Evolutionary conservation across 1,284 basidiomycete species (phyloP), one percentile per base, ranked within the genome.

Genomic region (Neotropicomus parvogracilis): DNA sequence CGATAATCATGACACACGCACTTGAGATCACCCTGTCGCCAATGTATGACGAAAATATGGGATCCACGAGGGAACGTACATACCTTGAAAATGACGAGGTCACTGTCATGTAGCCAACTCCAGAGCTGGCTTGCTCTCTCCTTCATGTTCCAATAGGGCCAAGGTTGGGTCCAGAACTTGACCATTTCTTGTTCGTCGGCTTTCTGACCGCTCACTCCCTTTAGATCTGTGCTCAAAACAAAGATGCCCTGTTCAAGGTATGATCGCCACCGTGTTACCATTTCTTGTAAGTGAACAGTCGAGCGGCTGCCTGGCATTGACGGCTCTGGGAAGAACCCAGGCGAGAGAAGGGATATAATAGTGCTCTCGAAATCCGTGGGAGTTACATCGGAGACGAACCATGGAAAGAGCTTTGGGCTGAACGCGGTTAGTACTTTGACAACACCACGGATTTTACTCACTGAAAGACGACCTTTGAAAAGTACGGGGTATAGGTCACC

Each of bases 321-420:
- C 11, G 59, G 64, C 26, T 58, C 59, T 26, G 71, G 62, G 65
- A 83, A 85, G 63, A 81, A 80, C 0, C 78, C 62, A 41, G 85
- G 76, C 55, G 89, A 85, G 52, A 78, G 69, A 1, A 87, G 70
- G 4, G 70, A 71, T 1, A 59, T 51, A 38, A 85, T 74, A 1
- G 78, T 75, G 33, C 70, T 73, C 53, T 67, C 63, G 64, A 91
- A 93, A 66, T 94, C 91, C 20, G 74, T 70, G 2, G 91, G 91
- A 2, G 88, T 85, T 17, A 94, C 91, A 64, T 94, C 91, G 12
- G 88, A 92, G 42, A 95, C 93, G 63, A 95, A 97, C 93, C 91
- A 93, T 0, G 92, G 91, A 45, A 95, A 87, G 9, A 88, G 71
- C 66, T 95, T 95, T 0, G 91, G 88, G 67, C 89, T 92, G 45